Percentiles rank a stretch among this genome's conserved stretches.
Conservation (phyloP, 306 rosid species). For the Quercus alba region DNA sequence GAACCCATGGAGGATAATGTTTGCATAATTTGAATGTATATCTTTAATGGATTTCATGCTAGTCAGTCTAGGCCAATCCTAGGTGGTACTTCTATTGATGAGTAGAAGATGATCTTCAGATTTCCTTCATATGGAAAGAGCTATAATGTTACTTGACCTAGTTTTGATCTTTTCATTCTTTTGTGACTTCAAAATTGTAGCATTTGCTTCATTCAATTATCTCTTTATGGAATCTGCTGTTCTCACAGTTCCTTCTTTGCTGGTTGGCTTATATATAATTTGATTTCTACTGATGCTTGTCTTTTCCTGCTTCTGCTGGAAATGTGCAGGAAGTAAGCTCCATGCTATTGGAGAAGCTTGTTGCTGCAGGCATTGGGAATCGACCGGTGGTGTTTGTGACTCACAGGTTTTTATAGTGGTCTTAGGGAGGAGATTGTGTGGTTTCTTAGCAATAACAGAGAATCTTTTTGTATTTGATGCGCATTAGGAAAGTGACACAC, state of each 20-base stretch:
- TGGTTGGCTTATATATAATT: constrained; percentile 6
- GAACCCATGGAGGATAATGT: neutral
- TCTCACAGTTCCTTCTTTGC: constrained; percentile 7
- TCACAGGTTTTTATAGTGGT: constrained; percentile 65
- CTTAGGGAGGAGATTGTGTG: neutral
- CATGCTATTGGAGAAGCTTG: constrained; percentile 84
- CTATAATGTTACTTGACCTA: too few relatives aligned
- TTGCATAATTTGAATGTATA: neutral
- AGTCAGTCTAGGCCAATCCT: neutral
- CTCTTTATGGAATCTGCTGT: neutral
- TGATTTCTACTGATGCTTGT: constrained; percentile 10
- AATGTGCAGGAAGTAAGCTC: constrained; percentile 91
- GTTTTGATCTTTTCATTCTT: too few relatives aligned
- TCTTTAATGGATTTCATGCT: neutral
- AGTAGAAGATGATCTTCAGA: neutral
- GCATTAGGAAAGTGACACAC: neutral
- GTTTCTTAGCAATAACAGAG: neutral
- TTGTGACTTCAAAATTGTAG: too few relatives aligned
- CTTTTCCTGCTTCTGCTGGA: constrained; percentile 23
- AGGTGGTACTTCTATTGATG: neutral
- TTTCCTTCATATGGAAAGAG: neutral
- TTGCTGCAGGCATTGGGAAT: constrained; percentile 91
- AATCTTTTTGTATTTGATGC: neutral
- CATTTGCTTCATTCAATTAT: neutral
- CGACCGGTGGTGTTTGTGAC: constrained; percentile 91